Evolutionary conservation across 1,139 yeast genomes (phyloP).

Genomic region (Suhomyces chickasaworum): DNA sequence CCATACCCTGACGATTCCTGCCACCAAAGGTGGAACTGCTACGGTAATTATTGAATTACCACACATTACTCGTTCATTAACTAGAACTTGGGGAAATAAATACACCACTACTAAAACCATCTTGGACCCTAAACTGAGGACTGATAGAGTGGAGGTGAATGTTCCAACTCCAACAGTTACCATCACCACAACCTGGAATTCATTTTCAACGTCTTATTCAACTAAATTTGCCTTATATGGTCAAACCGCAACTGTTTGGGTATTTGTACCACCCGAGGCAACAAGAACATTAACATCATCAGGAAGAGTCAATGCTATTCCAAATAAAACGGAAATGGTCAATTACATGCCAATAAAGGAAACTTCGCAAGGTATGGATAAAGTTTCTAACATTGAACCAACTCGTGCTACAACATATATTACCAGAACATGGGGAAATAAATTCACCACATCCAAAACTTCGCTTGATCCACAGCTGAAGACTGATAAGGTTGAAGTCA

Average conservation of each 20-base stretch:
- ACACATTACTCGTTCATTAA: not conserved
- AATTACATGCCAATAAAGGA: no score
- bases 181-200: not conserved
- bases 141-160: not conserved
- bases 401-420: not conserved
- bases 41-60: not conserved
- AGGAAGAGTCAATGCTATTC: no score
- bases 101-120: not conserved
- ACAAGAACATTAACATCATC: no score
- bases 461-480: not conserved
- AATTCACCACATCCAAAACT: not conserved
- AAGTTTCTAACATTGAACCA: not conserved
- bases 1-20: not conserved
- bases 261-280: no score
- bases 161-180: not conserved
- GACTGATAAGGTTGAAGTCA: not conserved
- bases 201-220: no score
- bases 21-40: not conserved
- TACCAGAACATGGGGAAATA: not conserved
- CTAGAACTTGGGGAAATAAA: not conserved
- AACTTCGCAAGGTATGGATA: no score
- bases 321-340: no score
- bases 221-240: no score
- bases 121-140: not conserved
- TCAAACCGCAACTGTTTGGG: not conserved